Evolutionary conservation across 495 filamentous ascomycete species (phyloP), one percentile per base, ranked within the genome.

Genomic region (Penicillium subrubescens): DNA sequence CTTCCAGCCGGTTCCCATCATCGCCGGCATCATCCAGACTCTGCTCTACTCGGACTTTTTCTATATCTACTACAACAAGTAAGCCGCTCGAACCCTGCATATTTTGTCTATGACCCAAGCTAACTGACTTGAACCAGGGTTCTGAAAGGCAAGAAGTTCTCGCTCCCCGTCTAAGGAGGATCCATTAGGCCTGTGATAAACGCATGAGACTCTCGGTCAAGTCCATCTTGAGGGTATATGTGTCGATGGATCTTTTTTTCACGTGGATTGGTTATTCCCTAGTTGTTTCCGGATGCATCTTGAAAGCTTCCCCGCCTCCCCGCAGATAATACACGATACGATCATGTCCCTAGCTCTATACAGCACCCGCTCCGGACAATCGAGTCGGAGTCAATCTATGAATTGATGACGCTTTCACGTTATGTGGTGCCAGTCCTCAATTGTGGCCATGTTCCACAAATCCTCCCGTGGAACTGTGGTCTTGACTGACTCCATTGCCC

Each of bases 1-100:
- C 3, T 86, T 89, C 62, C 93, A 97, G 75, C 86, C 85, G 54
- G 93, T 97, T 68, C 88, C 94, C 2, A 88, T 96, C 48, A 63
- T 93, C 41, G 95, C 95, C 10, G 95, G 95, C 11, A 84, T 97
- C 33, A 81, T 97, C 63, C 95, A 99, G 83, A 98, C 95, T 21
- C 76, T 98, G 31, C 83, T 98, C 57, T 99, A 99, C 79, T 96
- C 92, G 58, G 95, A 99, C 79, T 99, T 99, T 82, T 99, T 99
- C 84, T 99, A 92, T 83, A 97, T 99, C 65, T 99, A 99, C 78
- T 99, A 97, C 76, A 97, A 89, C 48, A 97, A 96, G 89, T 92
- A 77, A 77, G 87, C 58, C 3, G 15, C 17, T 19, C 3, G 23
- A 11, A 11, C 73, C 8, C 57, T 63, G 27, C 33, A 27, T 6